Base-by-base conservation (phyloP, 2,329 filamentous ascomycete genomes). In the Aspergillus hiratsukae region DNA sequence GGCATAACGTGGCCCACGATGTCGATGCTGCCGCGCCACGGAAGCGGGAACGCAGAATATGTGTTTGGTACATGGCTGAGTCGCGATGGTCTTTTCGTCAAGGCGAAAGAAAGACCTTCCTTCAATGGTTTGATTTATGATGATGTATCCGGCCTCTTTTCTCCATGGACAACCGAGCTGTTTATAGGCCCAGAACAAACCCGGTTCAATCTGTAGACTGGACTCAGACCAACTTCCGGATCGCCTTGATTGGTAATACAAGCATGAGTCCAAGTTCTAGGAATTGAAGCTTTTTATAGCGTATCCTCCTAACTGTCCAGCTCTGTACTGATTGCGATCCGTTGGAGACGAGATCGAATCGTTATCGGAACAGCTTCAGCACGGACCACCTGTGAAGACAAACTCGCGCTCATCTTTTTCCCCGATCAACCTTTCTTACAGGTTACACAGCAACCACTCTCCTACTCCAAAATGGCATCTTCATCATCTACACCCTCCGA, bases 401-500 rank as follows among this genome's bases (percentile, higher is more conserved):
- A 49, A 54, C 48, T n/a, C 25, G 28, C 48, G 9, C 6, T 25
- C 35, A 19, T 29, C 49, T 49, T 28, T 11, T 37, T 21, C 51
- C 40, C 25, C 40, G 11, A 23, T 40, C 31, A 37, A 7, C 37
- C 29, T 51, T 49, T 54, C 48, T n/a, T 50, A 52, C 49, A 28
- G 48, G n/a, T 23, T 40, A 31, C 35, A 58, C 52, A 45, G 41
- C 56, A 10, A 29, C 10, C 56, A 48, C 51, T 45, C 50, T 55
- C 41, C 35, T 51, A 54, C 49, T 48, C 49, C 52, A 27, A 27
- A 27, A 66, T 64, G 61, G 57, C 61, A 3, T 51, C 58, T 9
- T 45, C 60, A 54, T 29, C 54, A 51, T 55, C 63, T 3, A 23
- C 61, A 25, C 61, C 64, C 19, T 66, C 79, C 3, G 80, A 85